Evolutionary conservation across 148 eudicot species (phyloP), one percentile per base, ranked within the genome.

Genomic region (Dysphania ambrosioides): DNA sequence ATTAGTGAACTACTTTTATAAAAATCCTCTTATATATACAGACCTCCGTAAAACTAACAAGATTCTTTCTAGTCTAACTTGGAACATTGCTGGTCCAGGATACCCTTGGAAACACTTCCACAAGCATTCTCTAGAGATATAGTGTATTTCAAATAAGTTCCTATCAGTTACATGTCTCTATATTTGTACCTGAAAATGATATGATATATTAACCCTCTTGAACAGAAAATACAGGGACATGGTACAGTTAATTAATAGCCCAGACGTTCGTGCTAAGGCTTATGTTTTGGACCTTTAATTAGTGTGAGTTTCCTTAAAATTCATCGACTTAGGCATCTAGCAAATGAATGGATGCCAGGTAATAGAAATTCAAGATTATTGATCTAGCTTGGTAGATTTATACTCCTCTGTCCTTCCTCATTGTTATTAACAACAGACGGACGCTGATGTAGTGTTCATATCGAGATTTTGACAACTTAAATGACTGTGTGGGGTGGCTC

Each of bases 371-470:
- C 36, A n/a, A 2, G 24, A 5, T n/a, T n/a, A n/a, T 26, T 26
- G 44, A 40, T 34, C 19, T n/a, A 13, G 51, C 32, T 72, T 8
- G 10, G n/a, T n/a, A n/a, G n/a, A 36, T 57, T 23, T 23, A 38
- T 72, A n/a, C 12, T 60, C 51, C n/a, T n/a, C 56, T 19, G 64
- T 24, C 36, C 27, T 60, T 60, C 56, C 67, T 59, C 27, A 66
- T 13, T 72, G 35, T 34, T 56, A 18, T n/a, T 21, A 34, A 21
- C 19, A 38, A 40, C 47, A 66, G 70, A 38, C n/a, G n/a, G n/a
- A n/a, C 23, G 49, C 47, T 29, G 10, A 15, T 31, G 0, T 7
- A 8, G 8, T 31, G 30, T 47, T 4, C 4, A 47, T n/a, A 47
- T 47, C 5, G 2, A 24, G 51, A 1, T 23, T n/a, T 34, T 32